These are phyloP conservation scores for Massarina eburnea DNA, from an alignment of 2,329 filamentous ascomycete genomes.

Conservation along the genomic window DNA sequence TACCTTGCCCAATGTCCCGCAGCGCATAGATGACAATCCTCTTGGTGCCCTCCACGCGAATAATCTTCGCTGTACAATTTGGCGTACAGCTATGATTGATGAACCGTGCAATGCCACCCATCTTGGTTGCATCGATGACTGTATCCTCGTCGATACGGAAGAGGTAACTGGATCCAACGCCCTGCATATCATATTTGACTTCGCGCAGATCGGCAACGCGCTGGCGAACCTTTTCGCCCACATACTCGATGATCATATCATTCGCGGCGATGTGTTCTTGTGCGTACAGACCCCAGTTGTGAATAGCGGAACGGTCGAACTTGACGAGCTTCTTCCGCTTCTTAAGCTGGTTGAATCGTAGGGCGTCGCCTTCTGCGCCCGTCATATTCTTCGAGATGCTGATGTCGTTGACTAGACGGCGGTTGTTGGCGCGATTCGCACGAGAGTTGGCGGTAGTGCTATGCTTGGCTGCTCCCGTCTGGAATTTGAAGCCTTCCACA, in stretches of 20 bases:
- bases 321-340: slow-evolving; percentile 99
- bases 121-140: slow-evolving; percentile 97
- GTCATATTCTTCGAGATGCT: slow-evolving; percentile 83
- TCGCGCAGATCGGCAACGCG: slow-evolving; percentile 97
- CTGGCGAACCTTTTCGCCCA: slow-evolving; percentile 95
- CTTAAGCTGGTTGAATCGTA: slow-evolving; percentile 98
- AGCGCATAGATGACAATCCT: slow-evolving; percentile 98
- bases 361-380: slow-evolving; percentile 77
- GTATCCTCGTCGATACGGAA: slow-evolving; percentile 98
- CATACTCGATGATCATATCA: slow-evolving; percentile 99
- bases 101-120: slow-evolving; percentile 95
- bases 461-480: slow-evolving; percentile 70
- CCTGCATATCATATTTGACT: slow-evolving; percentile 88
- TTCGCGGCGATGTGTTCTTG: slow-evolving; percentile 97
- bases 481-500: slow-evolving; percentile 58
- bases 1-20: slow-evolving; percentile 92
- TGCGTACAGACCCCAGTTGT: slow-evolving; percentile 97
- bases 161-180: slow-evolving; percentile 94
- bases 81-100: slow-evolving; percentile 99
- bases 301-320: slow-evolving; percentile 95
- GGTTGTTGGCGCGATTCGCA: slow-evolving; percentile 92
- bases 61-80: slow-evolving; percentile 99
- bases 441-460: slow-evolving; percentile 87
- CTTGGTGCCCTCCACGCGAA: slow-evolving; percentile 97
- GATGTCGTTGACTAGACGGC: slow-evolving; percentile 89